Conservation (phyloP, 495 filamentous ascomycete species). For the Aspergillus kassunensis region DNA sequence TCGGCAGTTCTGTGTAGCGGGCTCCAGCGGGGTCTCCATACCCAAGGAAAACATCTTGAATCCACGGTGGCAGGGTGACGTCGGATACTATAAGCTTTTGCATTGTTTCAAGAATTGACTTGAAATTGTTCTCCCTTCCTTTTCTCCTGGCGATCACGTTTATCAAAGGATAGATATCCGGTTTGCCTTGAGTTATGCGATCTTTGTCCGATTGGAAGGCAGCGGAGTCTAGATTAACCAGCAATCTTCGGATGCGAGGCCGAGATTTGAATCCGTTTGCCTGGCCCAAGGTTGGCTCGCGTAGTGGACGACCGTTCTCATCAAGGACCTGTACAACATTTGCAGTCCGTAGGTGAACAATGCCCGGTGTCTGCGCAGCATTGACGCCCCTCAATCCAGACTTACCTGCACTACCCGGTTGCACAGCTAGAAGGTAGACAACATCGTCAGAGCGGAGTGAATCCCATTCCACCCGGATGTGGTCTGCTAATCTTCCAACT, state of each 20-base stretch:
- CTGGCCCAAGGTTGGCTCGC: constrained; percentile 51
- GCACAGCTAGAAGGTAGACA: constrained; percentile 77
- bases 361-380: constrained; percentile 50
- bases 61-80: constrained; percentile 81
- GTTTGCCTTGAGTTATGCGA: constrained; percentile 55
- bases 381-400: constrained; percentile 51
- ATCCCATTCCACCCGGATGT: constrained; percentile 86
- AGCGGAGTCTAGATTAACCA: constrained; percentile 75
- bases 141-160: constrained; percentile 84
- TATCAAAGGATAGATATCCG: constrained; percentile 77
- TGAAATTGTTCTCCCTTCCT: constrained; percentile 96
- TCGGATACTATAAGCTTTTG: constrained; percentile 80
- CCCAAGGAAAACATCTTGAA: constrained; percentile 94
- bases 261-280: constrained; percentile 50
- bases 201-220: constrained; percentile 79
- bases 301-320: constrained; percentile 74
- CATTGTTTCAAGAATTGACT: constrained; percentile 86
- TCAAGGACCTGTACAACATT: constrained; percentile 86
- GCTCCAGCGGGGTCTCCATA: constrained; percentile 90
- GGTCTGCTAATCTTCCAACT: constrained; percentile 68
- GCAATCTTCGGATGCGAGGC: constrained; percentile 60
- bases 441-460: constrained; percentile 83
- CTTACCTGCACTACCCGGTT: constrained; percentile 44
- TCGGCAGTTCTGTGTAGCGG: constrained; percentile 77
- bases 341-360: constrained; percentile 74